These are phyloP conservation scores for Gaillardinia entomophila DNA, from an alignment of 805 yeast species.

Conservation along the genomic window DNA sequence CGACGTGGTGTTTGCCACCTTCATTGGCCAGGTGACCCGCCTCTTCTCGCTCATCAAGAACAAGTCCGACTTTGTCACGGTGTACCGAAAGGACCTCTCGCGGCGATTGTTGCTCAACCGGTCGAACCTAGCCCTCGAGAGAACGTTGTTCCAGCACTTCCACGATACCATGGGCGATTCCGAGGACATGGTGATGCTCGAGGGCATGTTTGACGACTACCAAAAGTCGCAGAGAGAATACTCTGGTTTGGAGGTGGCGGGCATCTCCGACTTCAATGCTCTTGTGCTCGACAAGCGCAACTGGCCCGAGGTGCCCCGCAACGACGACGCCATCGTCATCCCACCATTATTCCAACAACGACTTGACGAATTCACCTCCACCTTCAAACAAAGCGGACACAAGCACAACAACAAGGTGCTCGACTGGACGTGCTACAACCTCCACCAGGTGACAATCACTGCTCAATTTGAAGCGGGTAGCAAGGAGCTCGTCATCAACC, in stretches of 20 bases:
- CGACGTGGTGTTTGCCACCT: constrained; percentile 8
- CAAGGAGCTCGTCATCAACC: constrained; percentile 31
- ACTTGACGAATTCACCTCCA: constrained; percentile 15
- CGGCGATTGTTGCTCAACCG: constrained; percentile 26
- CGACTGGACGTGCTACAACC: constrained; percentile 37
- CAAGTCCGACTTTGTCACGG: constrained; percentile 24
- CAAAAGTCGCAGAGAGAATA: constrained; percentile 13
- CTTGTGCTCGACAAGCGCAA: constrained; percentile 27
- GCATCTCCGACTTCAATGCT: constrained; percentile 22
- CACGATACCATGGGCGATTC: constrained; percentile 24
- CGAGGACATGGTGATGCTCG: constrained; percentile 21
- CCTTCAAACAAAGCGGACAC: constrained; percentile 14
- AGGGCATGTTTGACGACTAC: constrained; percentile 31
- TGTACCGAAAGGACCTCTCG: constrained; percentile 32
- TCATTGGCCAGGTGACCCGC: constrained; percentile 12
- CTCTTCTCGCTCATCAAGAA: constrained; percentile 29
- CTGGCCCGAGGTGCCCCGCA: constrained; percentile 36
- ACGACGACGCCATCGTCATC: constrained; percentile 13
- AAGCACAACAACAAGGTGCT: constrained; percentile 19
- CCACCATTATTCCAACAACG: constrained; percentile 15
- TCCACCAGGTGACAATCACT: constrained; percentile 34
- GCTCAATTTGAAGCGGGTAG: constrained; percentile 24
- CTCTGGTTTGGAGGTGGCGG: neutral
- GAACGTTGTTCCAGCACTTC: constrained; percentile 16
- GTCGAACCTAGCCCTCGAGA: constrained; percentile 13